phyloP scores from a whole-genome alignment of 2,329 filamentous ascomycete species.

The Lachnellula arida region DNA sequence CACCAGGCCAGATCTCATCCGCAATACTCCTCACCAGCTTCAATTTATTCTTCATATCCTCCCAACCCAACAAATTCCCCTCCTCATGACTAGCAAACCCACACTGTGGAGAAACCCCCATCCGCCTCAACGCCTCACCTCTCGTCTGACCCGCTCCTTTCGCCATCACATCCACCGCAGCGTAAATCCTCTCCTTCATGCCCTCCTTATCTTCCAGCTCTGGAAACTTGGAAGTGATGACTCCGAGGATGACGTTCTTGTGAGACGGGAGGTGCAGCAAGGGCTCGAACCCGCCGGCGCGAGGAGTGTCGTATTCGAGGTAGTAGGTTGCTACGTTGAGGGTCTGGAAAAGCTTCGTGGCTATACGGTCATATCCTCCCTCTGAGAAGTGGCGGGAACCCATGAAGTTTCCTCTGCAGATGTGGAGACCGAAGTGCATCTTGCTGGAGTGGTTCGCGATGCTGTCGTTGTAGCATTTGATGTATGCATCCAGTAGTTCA shows the following conservation, averaged over 20 bases:
- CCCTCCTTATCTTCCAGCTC: conserved; percentile 60
- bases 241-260: conserved; percentile 63
- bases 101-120: conserved; percentile 68
- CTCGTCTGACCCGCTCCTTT: conserved; percentile 60
- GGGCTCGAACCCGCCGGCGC: conserved; percentile 62
- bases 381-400: conserved; percentile 63
- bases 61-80: conserved; percentile 64
- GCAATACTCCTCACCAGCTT: conserved; percentile 66
- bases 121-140: conserved; percentile 64
- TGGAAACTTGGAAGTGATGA: conserved; percentile 60
- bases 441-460: conserved; percentile 60
- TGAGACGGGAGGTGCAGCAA: conserved; percentile 55
- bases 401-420: conserved; percentile 67
- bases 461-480: conserved; percentile 71
- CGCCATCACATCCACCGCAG: conserved; percentile 65
- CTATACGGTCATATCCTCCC: conserved; percentile 63
- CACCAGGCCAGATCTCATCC: conserved; percentile 60
- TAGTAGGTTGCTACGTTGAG: conserved; percentile 64
- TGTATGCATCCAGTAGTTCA: conserved; percentile 70
- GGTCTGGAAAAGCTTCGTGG: conserved; percentile 60
- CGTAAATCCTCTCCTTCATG: conserved; percentile 55
- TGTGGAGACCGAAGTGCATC: conserved; percentile 72
- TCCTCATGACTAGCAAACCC: conserved; percentile 64
- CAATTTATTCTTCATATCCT: conserved; percentile 73
- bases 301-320: conserved; percentile 63